These are phyloP conservation scores for Tylopilus balloui DNA, from an alignment of 768 basidiomycete genomes.

Conservation along the genomic window DNA sequence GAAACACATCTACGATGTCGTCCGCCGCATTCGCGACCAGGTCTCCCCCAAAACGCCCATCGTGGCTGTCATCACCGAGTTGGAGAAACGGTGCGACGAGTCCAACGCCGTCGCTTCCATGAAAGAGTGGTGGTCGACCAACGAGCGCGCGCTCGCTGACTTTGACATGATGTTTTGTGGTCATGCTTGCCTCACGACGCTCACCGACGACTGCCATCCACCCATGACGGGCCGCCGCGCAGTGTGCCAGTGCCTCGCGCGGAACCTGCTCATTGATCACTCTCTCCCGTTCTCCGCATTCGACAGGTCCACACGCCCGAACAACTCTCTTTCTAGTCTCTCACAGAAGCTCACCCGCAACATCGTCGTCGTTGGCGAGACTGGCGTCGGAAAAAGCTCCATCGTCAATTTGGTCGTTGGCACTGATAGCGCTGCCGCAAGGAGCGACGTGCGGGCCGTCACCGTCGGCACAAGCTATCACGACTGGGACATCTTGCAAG, in stretches of 20 bases:
- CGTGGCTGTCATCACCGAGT: constrained; percentile 24
- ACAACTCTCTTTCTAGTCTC: constrained; percentile 6
- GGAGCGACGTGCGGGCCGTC: constrained; percentile 17
- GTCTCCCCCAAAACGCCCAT: constrained; percentile 18
- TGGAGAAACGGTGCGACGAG: constrained; percentile 19
- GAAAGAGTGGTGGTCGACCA: constrained; percentile 23
- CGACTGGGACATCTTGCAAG: constrained; percentile 19
- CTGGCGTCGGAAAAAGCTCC: constrained; percentile 27
- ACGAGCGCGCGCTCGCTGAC: neutral
- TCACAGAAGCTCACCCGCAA: constrained; percentile 22
- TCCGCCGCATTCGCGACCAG: constrained; percentile 20
- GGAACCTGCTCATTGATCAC: constrained; percentile 19
- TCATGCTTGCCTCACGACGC: constrained; percentile 25
- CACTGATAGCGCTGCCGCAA: constrained; percentile 11
- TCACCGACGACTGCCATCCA: constrained; percentile 19
- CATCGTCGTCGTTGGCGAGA: constrained; percentile 40
- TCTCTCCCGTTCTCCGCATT: constrained; percentile 14
- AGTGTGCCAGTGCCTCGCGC: constrained; percentile 17
- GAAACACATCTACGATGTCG: constrained; percentile 16
- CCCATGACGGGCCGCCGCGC: constrained; percentile 13
- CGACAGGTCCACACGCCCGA: neutral
- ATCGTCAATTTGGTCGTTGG: constrained; percentile 17
- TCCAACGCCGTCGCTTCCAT: constrained; percentile 15
- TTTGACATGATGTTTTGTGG: constrained; percentile 15
- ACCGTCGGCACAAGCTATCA: constrained; percentile 22